phyloP scores from a whole-genome alignment of 2,329 filamentous ascomycete genomes.

The Penicillium sp. region DNA sequence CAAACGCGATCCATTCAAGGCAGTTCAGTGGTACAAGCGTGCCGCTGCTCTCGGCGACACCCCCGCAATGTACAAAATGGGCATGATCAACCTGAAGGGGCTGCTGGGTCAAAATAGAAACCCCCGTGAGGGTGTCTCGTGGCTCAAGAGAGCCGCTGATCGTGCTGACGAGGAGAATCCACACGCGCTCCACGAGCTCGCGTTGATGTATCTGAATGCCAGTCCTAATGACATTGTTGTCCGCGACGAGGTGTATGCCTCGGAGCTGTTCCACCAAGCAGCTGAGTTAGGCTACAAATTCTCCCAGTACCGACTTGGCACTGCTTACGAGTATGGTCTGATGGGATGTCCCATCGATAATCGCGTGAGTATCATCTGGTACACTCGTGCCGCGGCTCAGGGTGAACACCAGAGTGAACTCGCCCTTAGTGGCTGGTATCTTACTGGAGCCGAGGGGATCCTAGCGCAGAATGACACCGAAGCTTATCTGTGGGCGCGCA shows the following conservation, averaged over 20 bases:
- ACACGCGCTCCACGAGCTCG: slow-evolving; percentile 88
- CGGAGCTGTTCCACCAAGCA: slow-evolving; percentile 77
- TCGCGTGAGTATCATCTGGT: slow-evolving; percentile 85
- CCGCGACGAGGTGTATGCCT: slow-evolving; percentile 75
- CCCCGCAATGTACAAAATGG: slow-evolving; percentile 97
- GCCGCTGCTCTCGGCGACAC: slow-evolving; percentile 86
- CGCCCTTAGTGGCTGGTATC: slow-evolving; percentile 84
- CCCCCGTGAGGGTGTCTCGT: slow-evolving; percentile 78
- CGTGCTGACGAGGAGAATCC: slow-evolving; percentile 85
- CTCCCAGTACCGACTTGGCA: slow-evolving; percentile 84
- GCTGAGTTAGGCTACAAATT: slow-evolving; percentile 91
- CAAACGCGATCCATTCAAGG: slow-evolving; percentile 82
- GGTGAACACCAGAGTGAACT: slow-evolving; percentile 92
- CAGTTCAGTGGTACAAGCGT: slow-evolving; percentile 96
- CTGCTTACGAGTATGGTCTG: slow-evolving; percentile 83
- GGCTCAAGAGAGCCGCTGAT: slow-evolving; percentile 91
- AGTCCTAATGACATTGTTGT: slow-evolving; percentile 67
- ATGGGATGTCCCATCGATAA: slow-evolving; percentile 80
- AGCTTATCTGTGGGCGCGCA: slow-evolving; percentile 94
- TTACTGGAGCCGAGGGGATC: slow-evolving; percentile 84
- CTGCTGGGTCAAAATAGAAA: slow-evolving; percentile 83
- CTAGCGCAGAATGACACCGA: slow-evolving; percentile 90
- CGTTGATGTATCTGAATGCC: slow-evolving; percentile 55
- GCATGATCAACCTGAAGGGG: slow-evolving; percentile 92
- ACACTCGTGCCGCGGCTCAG: slow-evolving; percentile 83